Evolutionary conservation across 2,329 filamentous ascomycete species (phyloP).

Genomic region (Apiospora rasikravindrae): DNA sequence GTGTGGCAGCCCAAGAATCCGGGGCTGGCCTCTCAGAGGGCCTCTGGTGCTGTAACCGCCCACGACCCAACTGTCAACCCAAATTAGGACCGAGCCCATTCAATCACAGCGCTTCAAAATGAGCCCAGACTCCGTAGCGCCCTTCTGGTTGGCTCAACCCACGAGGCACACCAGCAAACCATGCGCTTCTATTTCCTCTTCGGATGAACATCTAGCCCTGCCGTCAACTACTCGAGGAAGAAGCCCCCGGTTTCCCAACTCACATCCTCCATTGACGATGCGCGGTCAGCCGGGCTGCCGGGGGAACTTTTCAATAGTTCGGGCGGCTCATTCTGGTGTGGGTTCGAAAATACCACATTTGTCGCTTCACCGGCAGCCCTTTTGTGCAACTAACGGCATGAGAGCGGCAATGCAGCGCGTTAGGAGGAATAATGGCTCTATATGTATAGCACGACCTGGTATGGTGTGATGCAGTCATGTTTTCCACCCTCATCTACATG

Average conservation of each 20-base stretch:
- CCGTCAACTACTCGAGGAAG: background rate
- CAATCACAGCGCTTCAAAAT: slow-evolving; percentile 24
- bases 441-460: background rate
- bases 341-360: slow-evolving; percentile 16
- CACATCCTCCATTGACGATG: slow-evolving; percentile 10
- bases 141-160: slow-evolving; percentile 18
- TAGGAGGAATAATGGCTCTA: background rate
- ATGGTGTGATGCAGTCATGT: background rate
- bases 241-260: background rate
- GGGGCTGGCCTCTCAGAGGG: slow-evolving; percentile 2
- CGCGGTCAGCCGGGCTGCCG: slow-evolving; percentile 19
- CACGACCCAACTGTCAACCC: slow-evolving; percentile 20
- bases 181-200: slow-evolving; percentile 5
- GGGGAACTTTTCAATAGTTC: slow-evolving; percentile 20
- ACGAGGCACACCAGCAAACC: background rate
- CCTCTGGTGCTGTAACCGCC: slow-evolving; percentile 10
- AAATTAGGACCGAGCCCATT: background rate
- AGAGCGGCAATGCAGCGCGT: background rate
- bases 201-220: background rate
- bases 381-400: background rate
- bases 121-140: background rate
- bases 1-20: slow-evolving; percentile 11
- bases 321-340: slow-evolving; percentile 23
- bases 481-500: background rate
- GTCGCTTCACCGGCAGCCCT: background rate